phyloP scores from a whole-genome alignment of 257 asterid species.

The Solanum pimpinellifolium region DNA sequence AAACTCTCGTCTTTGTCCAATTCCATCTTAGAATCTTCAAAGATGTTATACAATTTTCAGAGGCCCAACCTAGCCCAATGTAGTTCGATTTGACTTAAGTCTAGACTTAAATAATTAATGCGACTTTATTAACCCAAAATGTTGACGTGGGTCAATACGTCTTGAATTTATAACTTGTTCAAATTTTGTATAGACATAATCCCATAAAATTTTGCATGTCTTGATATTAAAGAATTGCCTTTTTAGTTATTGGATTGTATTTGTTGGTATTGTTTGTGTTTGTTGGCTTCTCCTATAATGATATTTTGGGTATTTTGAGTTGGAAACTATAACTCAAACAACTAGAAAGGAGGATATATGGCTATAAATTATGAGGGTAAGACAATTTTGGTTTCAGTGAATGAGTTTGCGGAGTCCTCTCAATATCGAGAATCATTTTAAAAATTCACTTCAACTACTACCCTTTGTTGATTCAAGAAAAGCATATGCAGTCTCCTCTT shows the following conservation, averaged over 20 bases:
- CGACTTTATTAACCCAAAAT: no score
- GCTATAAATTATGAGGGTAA: background rate
- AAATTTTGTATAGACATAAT: background rate
- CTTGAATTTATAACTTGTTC: background rate
- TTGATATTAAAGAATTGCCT: background rate
- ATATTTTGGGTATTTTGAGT: background rate
- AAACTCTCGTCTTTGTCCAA: background rate
- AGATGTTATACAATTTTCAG: background rate
- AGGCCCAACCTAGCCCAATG: background rate
- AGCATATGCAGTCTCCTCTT: background rate
- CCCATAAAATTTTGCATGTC: background rate
- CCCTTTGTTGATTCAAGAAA: background rate
- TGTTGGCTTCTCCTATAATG: background rate
- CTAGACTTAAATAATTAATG: background rate
- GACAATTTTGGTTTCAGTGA: background rate
- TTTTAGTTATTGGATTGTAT: background rate
- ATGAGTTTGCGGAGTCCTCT: background rate
- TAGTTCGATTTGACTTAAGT: background rate
- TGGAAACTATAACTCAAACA: background rate
- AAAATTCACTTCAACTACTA: background rate
- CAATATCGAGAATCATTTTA: background rate
- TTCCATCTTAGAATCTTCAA: background rate
- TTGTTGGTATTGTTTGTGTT: background rate
- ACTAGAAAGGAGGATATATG: background rate
- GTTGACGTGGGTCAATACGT: background rate